These are phyloP conservation scores for Pythium pectinolyticum DNA, from an alignment of 352 stramenopile species.

Conservation along the genomic window DNA sequence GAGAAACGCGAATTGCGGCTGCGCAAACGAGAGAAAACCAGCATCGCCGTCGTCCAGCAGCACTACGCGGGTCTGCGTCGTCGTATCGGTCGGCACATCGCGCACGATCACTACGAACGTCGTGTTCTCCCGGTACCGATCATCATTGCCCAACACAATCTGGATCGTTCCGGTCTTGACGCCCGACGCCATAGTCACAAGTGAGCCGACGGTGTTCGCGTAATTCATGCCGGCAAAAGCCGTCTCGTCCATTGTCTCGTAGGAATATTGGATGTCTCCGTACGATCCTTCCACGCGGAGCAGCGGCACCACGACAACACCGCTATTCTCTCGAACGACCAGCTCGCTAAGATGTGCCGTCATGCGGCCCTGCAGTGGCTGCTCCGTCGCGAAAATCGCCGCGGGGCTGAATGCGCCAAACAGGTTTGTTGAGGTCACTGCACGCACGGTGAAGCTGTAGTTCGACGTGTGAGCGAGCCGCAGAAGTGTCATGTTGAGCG, in stretches of 20 bases:
- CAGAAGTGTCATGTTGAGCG: constrained; percentile 13
- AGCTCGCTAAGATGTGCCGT: constrained; percentile 24
- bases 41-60: constrained; percentile 58
- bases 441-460: constrained; percentile 37
- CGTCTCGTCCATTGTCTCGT: constrained; percentile 34
- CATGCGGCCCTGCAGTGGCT: constrained; percentile 34
- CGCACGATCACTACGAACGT: constrained; percentile 42
- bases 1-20: constrained; percentile 15
- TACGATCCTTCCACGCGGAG: constrained; percentile 53
- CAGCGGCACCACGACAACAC: constrained; percentile 35
- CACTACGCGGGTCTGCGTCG: constrained; percentile 35
- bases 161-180: constrained; percentile 32
- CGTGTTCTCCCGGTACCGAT: constrained; percentile 40
- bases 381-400: constrained; percentile 36
- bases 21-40: constrained; percentile 46
- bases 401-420: constrained; percentile 24
- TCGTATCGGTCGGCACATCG: constrained; percentile 25
- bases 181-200: constrained; percentile 31
- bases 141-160: constrained; percentile 48
- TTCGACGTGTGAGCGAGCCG: constrained; percentile 34
- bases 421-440: constrained; percentile 41
- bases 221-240: constrained; percentile 44
- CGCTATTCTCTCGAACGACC: constrained; percentile 33
- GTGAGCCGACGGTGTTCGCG: neutral
- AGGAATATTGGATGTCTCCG: constrained; percentile 38